Evolutionary conservation across 2,329 filamentous ascomycete genomes (phyloP).

Genomic region (Cercospora sesami): DNA sequence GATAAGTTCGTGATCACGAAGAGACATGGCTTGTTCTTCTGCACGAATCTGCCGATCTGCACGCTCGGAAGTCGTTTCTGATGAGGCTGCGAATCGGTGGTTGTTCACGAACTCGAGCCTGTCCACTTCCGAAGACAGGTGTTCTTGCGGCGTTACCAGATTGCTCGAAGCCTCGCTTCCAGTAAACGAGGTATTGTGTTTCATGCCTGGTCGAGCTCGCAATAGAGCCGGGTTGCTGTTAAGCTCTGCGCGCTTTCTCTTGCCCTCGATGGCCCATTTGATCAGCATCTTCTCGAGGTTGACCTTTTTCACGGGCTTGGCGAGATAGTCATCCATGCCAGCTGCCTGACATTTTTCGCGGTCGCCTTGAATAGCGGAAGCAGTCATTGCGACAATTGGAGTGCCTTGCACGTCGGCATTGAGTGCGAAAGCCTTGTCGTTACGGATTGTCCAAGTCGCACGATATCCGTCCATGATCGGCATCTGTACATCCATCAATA

Average conservation of each 20-base stretch:
- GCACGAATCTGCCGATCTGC: slow-evolving; percentile 50
- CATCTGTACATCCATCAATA: slow-evolving; percentile 55
- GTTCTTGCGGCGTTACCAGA: slow-evolving; percentile 38
- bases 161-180: slow-evolving; percentile 27
- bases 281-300: slow-evolving; percentile 70
- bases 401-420: slow-evolving; percentile 59
- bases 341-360: slow-evolving; percentile 70
- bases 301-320: slow-evolving; percentile 70
- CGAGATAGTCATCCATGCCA: slow-evolving; percentile 73
- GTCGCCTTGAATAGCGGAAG: slow-evolving; percentile 74
- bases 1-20: slow-evolving; percentile 58
- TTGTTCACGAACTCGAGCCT: slow-evolving; percentile 41
- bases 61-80: slow-evolving; percentile 49
- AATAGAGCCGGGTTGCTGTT: slow-evolving; percentile 21
- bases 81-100: slow-evolving; percentile 42
- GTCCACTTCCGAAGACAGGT: slow-evolving; percentile 36
- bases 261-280: slow-evolving; percentile 61
- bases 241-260: slow-evolving; percentile 35
- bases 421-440: slow-evolving; percentile 64
- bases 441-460: slow-evolving; percentile 71
- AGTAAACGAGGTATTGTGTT: slow-evolving; percentile 29
- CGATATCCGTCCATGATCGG: slow-evolving; percentile 73
- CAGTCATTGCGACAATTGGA: slow-evolving; percentile 80
- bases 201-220: slow-evolving; percentile 23
- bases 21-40: slow-evolving; percentile 56